These are phyloP conservation scores for Kwoniella bestiolae DNA, from an alignment of 768 basidiomycete genomes.

Conservation along the genomic window DNA sequence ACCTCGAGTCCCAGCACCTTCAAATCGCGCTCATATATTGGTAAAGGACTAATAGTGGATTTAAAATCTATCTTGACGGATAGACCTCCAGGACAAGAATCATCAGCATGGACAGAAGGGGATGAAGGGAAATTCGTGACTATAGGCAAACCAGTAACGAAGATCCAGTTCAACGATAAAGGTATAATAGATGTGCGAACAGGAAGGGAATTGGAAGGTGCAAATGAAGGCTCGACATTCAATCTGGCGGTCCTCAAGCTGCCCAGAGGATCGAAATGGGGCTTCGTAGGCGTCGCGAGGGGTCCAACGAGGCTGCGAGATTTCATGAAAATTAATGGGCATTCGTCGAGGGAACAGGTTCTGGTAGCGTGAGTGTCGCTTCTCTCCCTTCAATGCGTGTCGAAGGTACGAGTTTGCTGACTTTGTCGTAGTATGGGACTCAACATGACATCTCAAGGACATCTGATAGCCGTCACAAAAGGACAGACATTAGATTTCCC, in stretches of 20 bases:
- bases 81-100: constrained; percentile 1
- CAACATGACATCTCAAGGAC: constrained; percentile 23
- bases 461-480: constrained; percentile 15
- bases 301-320: constrained; percentile 22
- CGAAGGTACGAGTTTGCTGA: background rate
- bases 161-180: constrained; percentile 15
- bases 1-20: background rate
- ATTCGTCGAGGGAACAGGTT: constrained; percentile 21
- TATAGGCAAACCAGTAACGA: background rate
- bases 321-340: constrained; percentile 21
- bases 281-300: constrained; percentile 24
- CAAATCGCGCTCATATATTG: background rate
- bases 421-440: constrained; percentile 4
- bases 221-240: constrained; percentile 18
- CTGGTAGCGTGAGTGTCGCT: constrained; percentile 20
- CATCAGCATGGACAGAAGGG: constrained; percentile 11
- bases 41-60: background rate
- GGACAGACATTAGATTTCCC: constrained; percentile 25
- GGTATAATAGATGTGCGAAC: constrained; percentile 19
- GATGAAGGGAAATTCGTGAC: background rate
- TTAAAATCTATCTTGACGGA: constrained; percentile 2
- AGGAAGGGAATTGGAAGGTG: background rate
- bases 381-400: background rate
- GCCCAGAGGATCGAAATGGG: constrained; percentile 22
- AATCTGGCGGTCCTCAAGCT: constrained; percentile 22